These are phyloP conservation scores for Euphorbia lathyris DNA, from an alignment of 345 rosid species.

Conservation along the genomic window DNA sequence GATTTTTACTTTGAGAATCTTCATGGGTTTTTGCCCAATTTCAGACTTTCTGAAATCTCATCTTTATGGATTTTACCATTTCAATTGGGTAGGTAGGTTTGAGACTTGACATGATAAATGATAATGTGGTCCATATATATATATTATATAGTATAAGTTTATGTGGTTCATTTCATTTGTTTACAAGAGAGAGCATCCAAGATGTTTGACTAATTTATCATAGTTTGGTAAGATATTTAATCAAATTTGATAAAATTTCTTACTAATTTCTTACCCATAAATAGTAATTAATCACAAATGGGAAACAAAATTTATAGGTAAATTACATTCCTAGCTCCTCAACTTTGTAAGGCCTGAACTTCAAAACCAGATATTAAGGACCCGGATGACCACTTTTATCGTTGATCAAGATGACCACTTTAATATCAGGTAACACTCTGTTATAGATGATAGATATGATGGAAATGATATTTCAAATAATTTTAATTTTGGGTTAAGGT, in stretches of 20 bases:
- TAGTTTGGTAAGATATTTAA: constrained; percentile 23
- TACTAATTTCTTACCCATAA: background rate
- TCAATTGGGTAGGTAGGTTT: background rate
- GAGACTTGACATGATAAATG: background rate
- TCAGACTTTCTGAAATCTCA: background rate
- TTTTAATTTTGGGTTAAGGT: too few species aligned
- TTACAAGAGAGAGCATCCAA: background rate
- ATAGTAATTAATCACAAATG: background rate
- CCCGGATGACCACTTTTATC: too few species aligned
- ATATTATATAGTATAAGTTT: background rate
- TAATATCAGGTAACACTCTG: too few species aligned
- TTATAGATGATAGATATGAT: too few species aligned
- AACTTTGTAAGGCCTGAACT: too few species aligned
- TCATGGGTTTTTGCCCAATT: background rate
- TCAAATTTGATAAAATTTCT: background rate
- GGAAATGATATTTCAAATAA: too few species aligned
- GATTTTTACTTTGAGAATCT: background rate
- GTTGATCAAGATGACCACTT: too few species aligned
- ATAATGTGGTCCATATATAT: constrained; percentile 19
- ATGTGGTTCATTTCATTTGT: constrained; percentile 16
- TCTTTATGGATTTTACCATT: background rate
- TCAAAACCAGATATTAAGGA: too few species aligned
- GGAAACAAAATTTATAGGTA: background rate
- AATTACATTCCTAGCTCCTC: too few species aligned
- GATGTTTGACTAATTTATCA: constrained; percentile 11